Base-by-base conservation (phyloP, 2,329 filamentous ascomycete species). In the Escovopsis sp. region DNA sequence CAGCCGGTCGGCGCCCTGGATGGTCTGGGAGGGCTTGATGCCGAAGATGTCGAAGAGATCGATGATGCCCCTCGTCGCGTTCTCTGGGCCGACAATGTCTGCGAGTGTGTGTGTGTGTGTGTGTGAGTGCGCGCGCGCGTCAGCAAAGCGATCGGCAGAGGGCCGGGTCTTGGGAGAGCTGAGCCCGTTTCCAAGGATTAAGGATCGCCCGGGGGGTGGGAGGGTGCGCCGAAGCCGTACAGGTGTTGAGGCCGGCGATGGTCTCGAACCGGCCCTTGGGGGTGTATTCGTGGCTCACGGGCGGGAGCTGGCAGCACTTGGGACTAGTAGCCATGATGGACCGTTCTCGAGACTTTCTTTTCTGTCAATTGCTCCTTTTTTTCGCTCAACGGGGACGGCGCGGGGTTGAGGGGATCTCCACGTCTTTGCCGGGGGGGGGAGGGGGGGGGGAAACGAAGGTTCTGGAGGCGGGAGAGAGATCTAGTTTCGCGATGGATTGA, bases 31-130 rank as follows among this genome's bases (percentile, higher is more conserved):
- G 23, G 8, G 8, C 38, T 59, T 53, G 39, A 62, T 47, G 45
- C 68, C 65, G 47, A 72, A 70, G 49, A 70, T 58, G 52, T 72
- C 69, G 53, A 67, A 69, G 44, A 72, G 55, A 45, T 63, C 55
- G 15, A 72, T 53, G 9, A 71, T 56, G 37, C 61, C 66, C 36
- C 50, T 55, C 30, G 53, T 56, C 11, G 62, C 52, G 32, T 54
- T 50, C 9, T 53, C 53, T 30, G 64, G 55, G 33, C 60, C 57
- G 3, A 56, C 52, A 4, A 64, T 52, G 42, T 69, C 67, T 55
- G 52, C 12, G 37, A 12, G 19, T 8, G 32, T 6, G 18, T 26
- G 33, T 36, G 37, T 19, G 41, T 10, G 19, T 8, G 32, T 6
- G 18, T 26, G 33, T 36, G 37, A 26, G 41, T 10, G 28, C 6